Evolutionary conservation across 208 protist species (phyloP), one percentile per base, ranked within the genome.

Genomic region (Wallacemonas collosoma): DNA sequence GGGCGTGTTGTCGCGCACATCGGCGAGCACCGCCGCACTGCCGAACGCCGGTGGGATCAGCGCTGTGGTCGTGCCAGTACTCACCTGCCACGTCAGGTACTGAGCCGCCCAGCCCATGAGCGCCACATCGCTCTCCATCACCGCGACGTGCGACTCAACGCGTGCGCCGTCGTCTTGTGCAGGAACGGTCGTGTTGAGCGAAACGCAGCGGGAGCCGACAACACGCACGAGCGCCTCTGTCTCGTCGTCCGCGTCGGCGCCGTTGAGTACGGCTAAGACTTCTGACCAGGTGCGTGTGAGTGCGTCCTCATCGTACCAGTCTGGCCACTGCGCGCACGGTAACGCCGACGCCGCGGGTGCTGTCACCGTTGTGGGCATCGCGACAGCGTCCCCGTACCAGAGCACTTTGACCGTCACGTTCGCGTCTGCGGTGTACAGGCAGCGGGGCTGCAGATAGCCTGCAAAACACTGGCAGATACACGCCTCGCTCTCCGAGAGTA

Each of bases 41-140:
- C 40, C 40, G 26, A 65, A 65, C 11, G 60, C 60, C 11, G 43
- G 6, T 9, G 60, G 60, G n/a, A 48, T 35, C 38, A 75, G 71
- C 7, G 40, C 53, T 1, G 6, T 40, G 3, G 38, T 56, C 44
- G 40, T 58, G 15, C 75, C 47, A n/a, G 71, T 17, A 43, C 12
- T n/a, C 3, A 63, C 47, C 62, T 81, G 61, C 40, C 67, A 53
- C 6, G 79, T 41, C 14, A 86, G 38, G 12, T 73, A 70, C 64
- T 82, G 81, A 4, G 81, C 81, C 7, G 71, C 65, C 81, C 77
- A 83, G 11, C 81, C 81, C 0, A 77, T 73, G 71, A 86, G 64
- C 36, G 15, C 14, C 36, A 86, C 55, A 15, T 48, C 12, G 7
- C 56, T 78, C 12, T 64, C 17, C 43, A 86, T 58, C 15, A 71